Evolutionary conservation across 2,329 filamentous ascomycete genomes (phyloP).

Genomic region (Aureobasidium mangrovei): DNA sequence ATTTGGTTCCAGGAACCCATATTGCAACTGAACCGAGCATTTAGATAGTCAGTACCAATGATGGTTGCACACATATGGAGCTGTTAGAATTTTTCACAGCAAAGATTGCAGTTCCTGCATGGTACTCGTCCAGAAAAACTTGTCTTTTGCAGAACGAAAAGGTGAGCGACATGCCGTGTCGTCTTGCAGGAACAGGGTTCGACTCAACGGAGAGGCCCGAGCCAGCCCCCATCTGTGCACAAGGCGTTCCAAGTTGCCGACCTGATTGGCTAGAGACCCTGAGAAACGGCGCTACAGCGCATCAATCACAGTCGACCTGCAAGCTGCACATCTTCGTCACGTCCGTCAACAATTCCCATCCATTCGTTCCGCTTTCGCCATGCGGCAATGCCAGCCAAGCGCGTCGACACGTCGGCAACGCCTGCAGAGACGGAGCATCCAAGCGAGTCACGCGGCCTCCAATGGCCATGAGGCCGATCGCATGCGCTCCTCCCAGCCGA

Average conservation of each 20-base stretch:
- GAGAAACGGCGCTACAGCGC: conserved; percentile 3
- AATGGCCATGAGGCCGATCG: not conserved
- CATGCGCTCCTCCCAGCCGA: not conserved
- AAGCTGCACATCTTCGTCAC: conserved; percentile 11
- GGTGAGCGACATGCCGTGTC: not conserved
- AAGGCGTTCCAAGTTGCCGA: not conserved
- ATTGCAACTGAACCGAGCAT: not conserved
- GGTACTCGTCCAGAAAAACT: not conserved
- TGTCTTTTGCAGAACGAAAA: not conserved
- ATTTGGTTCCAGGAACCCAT: not conserved
- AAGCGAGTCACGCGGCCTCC: not conserved
- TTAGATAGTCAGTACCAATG: not conserved
- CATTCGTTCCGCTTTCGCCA: conserved; percentile 3
- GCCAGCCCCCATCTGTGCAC: too few species aligned
- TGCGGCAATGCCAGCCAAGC: conserved; percentile 3
- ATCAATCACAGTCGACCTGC: conserved; percentile 6
- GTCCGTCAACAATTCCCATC: not conserved
- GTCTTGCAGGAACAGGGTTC: conserved; percentile 5
- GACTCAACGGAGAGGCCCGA: not conserved
- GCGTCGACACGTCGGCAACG: not conserved
- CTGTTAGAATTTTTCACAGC: not conserved
- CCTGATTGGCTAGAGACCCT: not conserved
- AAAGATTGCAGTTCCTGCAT: conserved; percentile 5
- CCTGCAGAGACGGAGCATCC: not conserved
- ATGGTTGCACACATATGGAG: not conserved